Base-by-base conservation (phyloP, 805 yeast genomes). In the Candida dajiaensis region DNA sequence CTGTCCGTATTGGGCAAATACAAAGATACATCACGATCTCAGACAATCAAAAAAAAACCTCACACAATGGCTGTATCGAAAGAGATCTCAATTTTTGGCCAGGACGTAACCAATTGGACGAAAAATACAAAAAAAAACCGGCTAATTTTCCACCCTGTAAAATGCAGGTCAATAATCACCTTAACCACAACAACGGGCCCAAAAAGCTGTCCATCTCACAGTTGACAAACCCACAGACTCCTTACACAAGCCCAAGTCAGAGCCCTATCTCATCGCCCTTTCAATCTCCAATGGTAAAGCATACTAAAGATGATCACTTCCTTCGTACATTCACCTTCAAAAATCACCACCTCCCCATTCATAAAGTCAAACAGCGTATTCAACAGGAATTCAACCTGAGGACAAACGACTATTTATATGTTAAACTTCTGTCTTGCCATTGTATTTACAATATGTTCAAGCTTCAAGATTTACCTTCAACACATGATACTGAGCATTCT, bases 11-110 rank as follows among this genome's bases (percentile, higher is more conserved):
- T 10, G 3, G 47, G 47, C n/a, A 44, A 44, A 25, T 44, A 35
- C 47, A 44, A 31, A 44, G 43, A 40, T 44, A 35, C 40, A 44
- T 44, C 43, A 40, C 6, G 8, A 11, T 11, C n/a, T n/a, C n/a
- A 28, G n/a, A 6, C 5, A 28, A 28, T 12, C 13, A 28, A 28
- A n/a, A n/a, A n/a, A n/a, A n/a, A n/a, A n/a, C n/a, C n/a, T n/a
- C n/a, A n/a, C n/a, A n/a, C n/a, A n/a, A n/a, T n/a, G n/a, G n/a
- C n/a, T n/a, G n/a, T n/a, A n/a, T n/a, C n/a, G n/a, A n/a, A n/a
- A n/a, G n/a, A n/a, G n/a, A n/a, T n/a, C n/a, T n/a, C n/a, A n/a
- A n/a, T n/a, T n/a, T n/a, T n/a, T n/a, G n/a, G n/a, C n/a, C n/a
- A n/a, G n/a, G n/a, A n/a, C n/a, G n/a, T n/a, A n/a, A n/a, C n/a